phyloP scores from a whole-genome alignment of 2,329 filamentous ascomycete species.

The Dactylellina parvicollis region DNA sequence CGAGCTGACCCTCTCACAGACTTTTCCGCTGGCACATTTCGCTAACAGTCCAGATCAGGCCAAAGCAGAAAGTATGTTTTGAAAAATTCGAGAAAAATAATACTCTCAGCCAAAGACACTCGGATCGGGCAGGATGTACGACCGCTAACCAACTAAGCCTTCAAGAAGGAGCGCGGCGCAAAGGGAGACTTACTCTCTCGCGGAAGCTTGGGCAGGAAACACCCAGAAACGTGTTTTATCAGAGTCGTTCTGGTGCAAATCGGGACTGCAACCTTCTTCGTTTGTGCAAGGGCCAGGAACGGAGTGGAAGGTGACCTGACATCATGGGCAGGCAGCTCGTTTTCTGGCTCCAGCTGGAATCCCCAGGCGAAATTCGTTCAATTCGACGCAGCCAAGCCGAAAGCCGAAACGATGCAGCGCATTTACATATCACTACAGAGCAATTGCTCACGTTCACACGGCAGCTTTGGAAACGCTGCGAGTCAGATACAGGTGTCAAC shows the following conservation, averaged over 20 bases:
- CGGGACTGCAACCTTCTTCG: conserved; percentile 33
- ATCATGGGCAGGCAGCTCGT: neutral
- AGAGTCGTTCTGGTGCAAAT: conserved; percentile 10
- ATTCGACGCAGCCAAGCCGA: conserved; percentile 32
- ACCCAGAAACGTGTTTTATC: neutral
- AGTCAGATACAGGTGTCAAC: neutral
- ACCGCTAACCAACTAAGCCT: conserved; percentile 16
- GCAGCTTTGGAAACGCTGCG: neutral
- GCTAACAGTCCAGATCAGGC: no score
- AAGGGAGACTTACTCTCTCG: no score
- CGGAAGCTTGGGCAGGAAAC: neutral
- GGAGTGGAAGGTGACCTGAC: conserved; percentile 19
- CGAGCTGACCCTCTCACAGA: conserved; percentile 15
- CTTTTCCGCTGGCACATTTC: neutral
- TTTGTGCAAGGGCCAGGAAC: conserved; percentile 42
- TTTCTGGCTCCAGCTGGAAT: conserved; percentile 21
- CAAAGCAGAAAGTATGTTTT: neutral
- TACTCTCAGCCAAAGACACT: neutral
- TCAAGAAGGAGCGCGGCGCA: no score
- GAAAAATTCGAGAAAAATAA: neutral
- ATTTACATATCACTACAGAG: neutral
- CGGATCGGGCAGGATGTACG: conserved; percentile 26
- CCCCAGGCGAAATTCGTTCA: conserved; percentile 16
- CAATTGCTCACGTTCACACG: no score
- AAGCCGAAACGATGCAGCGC: conserved; percentile 23